Base-by-base conservation (phyloP, 768 basidiomycete genomes). In the Lactarius hengduanensis region DNA sequence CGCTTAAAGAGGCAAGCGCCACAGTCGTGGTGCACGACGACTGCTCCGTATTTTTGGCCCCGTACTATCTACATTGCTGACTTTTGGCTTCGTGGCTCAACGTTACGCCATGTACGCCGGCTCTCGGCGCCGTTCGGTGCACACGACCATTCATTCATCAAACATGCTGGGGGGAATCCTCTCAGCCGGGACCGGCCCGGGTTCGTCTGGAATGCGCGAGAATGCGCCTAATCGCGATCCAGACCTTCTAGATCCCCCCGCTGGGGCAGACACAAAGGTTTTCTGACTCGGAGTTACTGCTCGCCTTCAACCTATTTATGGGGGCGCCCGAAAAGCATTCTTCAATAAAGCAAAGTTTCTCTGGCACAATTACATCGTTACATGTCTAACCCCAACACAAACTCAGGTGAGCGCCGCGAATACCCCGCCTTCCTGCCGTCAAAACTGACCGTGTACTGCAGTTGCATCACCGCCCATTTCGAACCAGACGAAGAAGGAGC, bases 321-420 rank as follows among this genome's bases (percentile, higher is more conserved):
- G 32, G 38, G 32, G 22, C 20, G 6, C 13, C 50, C 30, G 56
- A 30, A 28, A 34, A 57, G 30, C 11, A 36, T 30, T 15, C 20
- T 16, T 40, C 53, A 11, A 28, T 15, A 38, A n/a, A 38, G 53
- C 38, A 30, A 10, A 11, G 4, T 22, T 28, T 8, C 3, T 28
- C 34, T 32, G 16, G 1, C 28, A n/a, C n/a, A 2, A 22, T 40
- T 16, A 40, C 13, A 26, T 2, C 6, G 11, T 4, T 57, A 58
- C 62, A 63, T 63, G 65, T 66, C 60, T 40, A 22, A 59, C 22
- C 38, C 50, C 50, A 59, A 8, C 56, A 66, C 57, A 58, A 26
- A 20, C 47, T 32, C 65, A 62, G 50, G 65, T 66, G 40, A 57
- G 65, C 32, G 7, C 18, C 41, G 7, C 11, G 40, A 13, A 18